Conservation (phyloP, 768 basidiomycete species). For the Hericium coralloides region DNA sequence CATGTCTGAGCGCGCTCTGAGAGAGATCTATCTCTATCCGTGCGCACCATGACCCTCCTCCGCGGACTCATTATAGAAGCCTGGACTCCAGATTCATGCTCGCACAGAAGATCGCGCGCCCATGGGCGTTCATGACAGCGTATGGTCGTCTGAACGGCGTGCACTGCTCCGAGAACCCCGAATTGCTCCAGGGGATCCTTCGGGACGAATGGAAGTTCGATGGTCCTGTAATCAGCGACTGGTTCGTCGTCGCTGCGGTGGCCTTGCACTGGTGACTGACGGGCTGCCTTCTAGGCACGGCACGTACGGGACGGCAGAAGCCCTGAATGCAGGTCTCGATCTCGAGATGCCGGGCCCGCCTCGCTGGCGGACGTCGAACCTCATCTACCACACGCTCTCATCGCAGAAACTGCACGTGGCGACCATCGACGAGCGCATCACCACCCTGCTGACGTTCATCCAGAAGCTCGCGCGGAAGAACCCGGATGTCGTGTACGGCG, state of each 20-base stretch:
- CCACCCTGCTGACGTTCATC: conserved; percentile 43
- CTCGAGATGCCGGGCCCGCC: conserved; percentile 39
- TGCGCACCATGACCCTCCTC: conserved; percentile 23
- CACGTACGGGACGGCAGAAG: conserved; percentile 31
- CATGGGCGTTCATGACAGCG: conserved; percentile 64
- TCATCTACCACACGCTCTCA: conserved; percentile 31
- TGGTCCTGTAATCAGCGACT: conserved; percentile 40
- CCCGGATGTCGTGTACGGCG: conserved; percentile 53
- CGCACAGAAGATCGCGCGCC: conserved; percentile 52
- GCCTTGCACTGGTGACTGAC: background rate
- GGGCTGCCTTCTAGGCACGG: conserved; percentile 25
- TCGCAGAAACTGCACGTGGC: conserved; percentile 40
- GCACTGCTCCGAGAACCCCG: conserved; percentile 35
- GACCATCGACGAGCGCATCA: conserved; percentile 43
- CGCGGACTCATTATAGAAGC: background rate
- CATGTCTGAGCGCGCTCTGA: conserved; percentile 54
- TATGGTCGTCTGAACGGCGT: conserved; percentile 35
- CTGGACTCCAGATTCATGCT: conserved; percentile 47
- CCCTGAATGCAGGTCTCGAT: conserved; percentile 39
- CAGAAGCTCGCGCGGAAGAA: conserved; percentile 48
- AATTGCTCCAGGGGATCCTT: conserved; percentile 33
- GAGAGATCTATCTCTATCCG: conserved; percentile 69
- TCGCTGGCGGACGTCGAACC: conserved; percentile 30
- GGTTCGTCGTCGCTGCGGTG: conserved; percentile 20
- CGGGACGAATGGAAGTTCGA: conserved; percentile 41